Base-by-base conservation (phyloP, 1,284 basidiomycete genomes). In the Cystobasidium pallidum region DNA sequence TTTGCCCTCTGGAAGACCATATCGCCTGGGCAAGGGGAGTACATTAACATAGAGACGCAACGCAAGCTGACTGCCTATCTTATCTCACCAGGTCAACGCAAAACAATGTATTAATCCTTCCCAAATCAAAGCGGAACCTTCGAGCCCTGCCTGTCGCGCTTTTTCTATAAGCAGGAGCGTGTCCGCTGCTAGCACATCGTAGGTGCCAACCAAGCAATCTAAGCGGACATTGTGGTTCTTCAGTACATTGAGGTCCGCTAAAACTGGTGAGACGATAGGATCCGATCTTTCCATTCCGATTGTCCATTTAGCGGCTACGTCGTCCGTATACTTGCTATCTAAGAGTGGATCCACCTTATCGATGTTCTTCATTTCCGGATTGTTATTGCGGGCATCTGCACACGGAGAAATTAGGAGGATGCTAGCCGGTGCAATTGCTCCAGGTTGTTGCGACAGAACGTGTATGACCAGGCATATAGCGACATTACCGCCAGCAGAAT, bases 401-500 rank as follows among this genome's bases (percentile, higher is more conserved):
- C 67, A 70, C 3, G 67, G 67, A 8, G 67, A 70, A 2, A 70
- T 70, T 8, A 70, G 24, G 24, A 70, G 43, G 11, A 70, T 41
- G 28, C 43, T 54, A n/a, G 41, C 36, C 26, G 67, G 67, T 21
- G 57, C 41, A 26, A 26, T 17, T 19, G 55, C 15, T 28, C 17
- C 54, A 17, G 51, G 54, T 30, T 21, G 11, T 1, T 26, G 39
- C 41, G 39, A 39, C 13, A 70, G 26, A 45, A 51, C 67, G 28
- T 62, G 39, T 28, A 49, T 28, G 3, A 62, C 57, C 11, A 70
- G 49, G 32, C 54, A 45, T 36, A 70, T 28, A 34, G 67, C 67
- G 26, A 70, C 58, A 24, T 70, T 70, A 2, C 67, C 67, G 26
- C 67, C 67, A 6, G 67, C 67, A 8, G 67, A 70, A 52, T 70